Percentiles rank a stretch among this genome's conserved stretches.
Evolutionary conservation across 1,139 yeast species (phyloP).

Genomic region (Geotrichum phurueaensis): DNA sequence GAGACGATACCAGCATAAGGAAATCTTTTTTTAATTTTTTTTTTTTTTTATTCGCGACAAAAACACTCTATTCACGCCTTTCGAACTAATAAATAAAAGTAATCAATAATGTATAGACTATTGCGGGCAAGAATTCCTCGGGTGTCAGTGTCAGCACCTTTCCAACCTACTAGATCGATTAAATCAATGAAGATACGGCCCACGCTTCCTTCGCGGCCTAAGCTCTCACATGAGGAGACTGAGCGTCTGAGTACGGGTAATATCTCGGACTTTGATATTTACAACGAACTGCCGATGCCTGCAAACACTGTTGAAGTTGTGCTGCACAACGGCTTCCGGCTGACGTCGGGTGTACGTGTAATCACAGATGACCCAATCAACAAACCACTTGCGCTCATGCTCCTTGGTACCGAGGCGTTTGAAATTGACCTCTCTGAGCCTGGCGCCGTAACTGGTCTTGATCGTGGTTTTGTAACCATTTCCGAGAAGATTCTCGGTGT

Average conservation of each 20-base stretch:
- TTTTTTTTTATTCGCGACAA: neutral
- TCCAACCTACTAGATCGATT: constrained; percentile 7
- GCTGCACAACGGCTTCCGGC: constrained; percentile 42
- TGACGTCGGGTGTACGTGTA: constrained; percentile 42
- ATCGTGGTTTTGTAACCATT: constrained; percentile 36
- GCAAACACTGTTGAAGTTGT: constrained; percentile 43
- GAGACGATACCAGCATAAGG: neutral
- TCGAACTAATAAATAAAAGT: neutral
- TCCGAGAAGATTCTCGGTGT: constrained; percentile 42
- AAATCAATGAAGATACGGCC: constrained; percentile 17
- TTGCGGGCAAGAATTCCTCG: neutral
- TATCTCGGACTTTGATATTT: constrained; percentile 32
- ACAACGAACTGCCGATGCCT: constrained; percentile 33
- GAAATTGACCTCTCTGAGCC: constrained; percentile 45
- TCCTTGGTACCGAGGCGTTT: constrained; percentile 58
- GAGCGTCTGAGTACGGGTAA: constrained; percentile 24
- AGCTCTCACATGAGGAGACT: constrained; percentile 24
- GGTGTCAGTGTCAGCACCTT: neutral
- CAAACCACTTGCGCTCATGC: constrained; percentile 48
- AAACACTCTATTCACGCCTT: neutral
- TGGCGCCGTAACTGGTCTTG: constrained; percentile 30
- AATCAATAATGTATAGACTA: neutral
- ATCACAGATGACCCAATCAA: constrained; percentile 46
- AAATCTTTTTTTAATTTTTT: neutral
- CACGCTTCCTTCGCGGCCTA: constrained; percentile 16